Base-by-base conservation (phyloP, 2,329 filamentous ascomycete species). In the Epichloe coenophiala region DNA sequence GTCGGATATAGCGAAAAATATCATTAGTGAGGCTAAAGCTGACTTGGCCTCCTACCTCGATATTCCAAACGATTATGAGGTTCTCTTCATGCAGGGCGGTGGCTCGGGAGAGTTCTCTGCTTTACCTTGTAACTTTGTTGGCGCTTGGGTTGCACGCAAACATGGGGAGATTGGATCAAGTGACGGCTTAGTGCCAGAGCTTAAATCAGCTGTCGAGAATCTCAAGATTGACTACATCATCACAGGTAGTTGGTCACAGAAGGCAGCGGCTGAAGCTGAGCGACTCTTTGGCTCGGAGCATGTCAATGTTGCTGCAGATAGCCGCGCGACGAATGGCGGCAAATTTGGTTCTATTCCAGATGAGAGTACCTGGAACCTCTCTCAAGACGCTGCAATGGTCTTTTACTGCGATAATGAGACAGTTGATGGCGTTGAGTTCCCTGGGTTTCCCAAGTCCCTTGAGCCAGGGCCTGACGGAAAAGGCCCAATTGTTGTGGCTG, bases 331-430 rank as follows among this genome's bases (percentile, higher is more conserved):
- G 53, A 88, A 88, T 58, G 75, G 77, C 58, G 88, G 87, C 56
- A 95, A 93, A 67, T 97, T 94, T 64, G 88, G 88, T 53, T 80
- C 73, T 54, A 95, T 97, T 48, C 85, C 91, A 0, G 76, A 82
- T 9, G 83, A 90, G 66, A 79, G 77, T 55, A 77, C 77, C 19
- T 96, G 88, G 88, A 84, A 75, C 36, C 74, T 93, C 7, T 85
- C 81, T 40, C 73, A 80, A 57, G 73, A 79, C 38, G 72, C 83
- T 9, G 79, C 88, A 0, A 75, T 95, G 60, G 84, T 91, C 2
- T 97, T 96, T 68, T 90, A 81, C 65, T 95, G 91, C 66, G 86
- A 90, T 66, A 97, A 97, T 60, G 90, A 97, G 73, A 95, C 88
- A 0, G 88, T 94, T 5, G 88, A 95, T 60, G 90, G 90, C 36